Evolutionary conservation across 768 basidiomycete species (phyloP).

Genomic region (Mycena haematopus): DNA sequence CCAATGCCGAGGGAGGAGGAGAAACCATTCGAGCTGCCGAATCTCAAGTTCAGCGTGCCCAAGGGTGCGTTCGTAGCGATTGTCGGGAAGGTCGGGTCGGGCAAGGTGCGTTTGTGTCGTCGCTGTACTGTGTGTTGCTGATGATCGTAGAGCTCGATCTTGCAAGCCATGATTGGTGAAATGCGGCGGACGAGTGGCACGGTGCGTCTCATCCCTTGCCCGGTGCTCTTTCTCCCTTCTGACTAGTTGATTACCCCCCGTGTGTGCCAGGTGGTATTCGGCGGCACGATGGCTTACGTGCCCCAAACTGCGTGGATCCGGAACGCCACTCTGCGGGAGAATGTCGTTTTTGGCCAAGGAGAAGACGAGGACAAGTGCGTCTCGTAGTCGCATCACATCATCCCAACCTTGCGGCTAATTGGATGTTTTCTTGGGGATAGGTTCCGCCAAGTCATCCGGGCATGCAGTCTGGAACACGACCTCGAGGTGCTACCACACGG

Average conservation of each 20-base stretch:
- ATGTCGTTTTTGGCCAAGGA: slow-evolving; percentile 74
- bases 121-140: no score
- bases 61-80: slow-evolving; percentile 71
- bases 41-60: slow-evolving; percentile 52
- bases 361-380: slow-evolving; percentile 62
- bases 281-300: slow-evolving; percentile 62
- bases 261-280: slow-evolving; percentile 56
- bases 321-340: slow-evolving; percentile 73
- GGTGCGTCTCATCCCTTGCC: slow-evolving; percentile 42
- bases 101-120: slow-evolving; percentile 53
- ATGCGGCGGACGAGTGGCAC: slow-evolving; percentile 68
- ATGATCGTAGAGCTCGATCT: slow-evolving; percentile 53
- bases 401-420: not conserved
- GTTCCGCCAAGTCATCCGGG: slow-evolving; percentile 61
- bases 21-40: slow-evolving; percentile 57
- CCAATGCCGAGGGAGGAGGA: slow-evolving; percentile 42
- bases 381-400: slow-evolving; percentile 1
- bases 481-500: slow-evolving; percentile 74
- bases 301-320: slow-evolving; percentile 70
- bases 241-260: not conserved
- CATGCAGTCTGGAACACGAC: slow-evolving; percentile 76
- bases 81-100: slow-evolving; percentile 78
- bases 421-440: slow-evolving; percentile 35
- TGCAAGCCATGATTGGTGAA: slow-evolving; percentile 67
- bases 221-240: not conserved